These are phyloP conservation scores for Ceratocystis cubensis DNA, from an alignment of 2,329 filamentous ascomycete species.

Conservation along the genomic window DNA sequence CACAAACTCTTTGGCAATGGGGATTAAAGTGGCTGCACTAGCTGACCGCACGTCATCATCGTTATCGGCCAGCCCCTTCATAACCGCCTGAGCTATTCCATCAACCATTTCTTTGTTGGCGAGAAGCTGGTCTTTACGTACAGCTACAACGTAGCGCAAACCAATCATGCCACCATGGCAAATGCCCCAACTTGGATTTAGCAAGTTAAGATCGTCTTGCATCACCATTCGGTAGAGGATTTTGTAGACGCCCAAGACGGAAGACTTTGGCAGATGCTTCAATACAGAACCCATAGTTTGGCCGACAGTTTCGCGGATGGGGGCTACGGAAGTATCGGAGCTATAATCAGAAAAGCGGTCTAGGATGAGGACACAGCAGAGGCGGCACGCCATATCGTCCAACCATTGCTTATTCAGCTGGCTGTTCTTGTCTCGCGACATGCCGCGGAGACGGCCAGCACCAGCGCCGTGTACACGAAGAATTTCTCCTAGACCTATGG, in stretches of 20 bases:
- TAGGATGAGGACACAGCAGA: conserved; percentile 93
- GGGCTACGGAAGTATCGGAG: conserved; percentile 90
- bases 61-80: conserved; percentile 80
- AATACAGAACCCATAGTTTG: conserved; percentile 84
- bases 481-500: conserved; percentile 86
- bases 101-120: conserved; percentile 78
- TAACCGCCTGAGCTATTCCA: conserved; percentile 80
- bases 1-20: conserved; percentile 91
- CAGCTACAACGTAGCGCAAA: conserved; percentile 84
- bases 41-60: conserved; percentile 96
- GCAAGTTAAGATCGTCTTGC: conserved; percentile 66
- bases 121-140: conserved; percentile 81
- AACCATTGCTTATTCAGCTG: conserved; percentile 71
- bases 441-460: conserved; percentile 65
- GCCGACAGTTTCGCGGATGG: conserved; percentile 87
- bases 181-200: conserved; percentile 75
- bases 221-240: conserved; percentile 84
- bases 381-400: conserved; percentile 84
- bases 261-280: conserved; percentile 65
- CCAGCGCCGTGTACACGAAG: conserved; percentile 82
- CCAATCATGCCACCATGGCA: conserved; percentile 98
- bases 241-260: conserved; percentile 72
- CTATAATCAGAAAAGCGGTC: conserved; percentile 97
- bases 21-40: conserved; percentile 91
- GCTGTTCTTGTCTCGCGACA: conserved; percentile 62